A percentile compares a stretch with the other conserved stretches of the same genome.
These are phyloP conservation scores for Suillus bovinus DNA, from an alignment of 768 basidiomycete species.

Conservation along the genomic window DNA sequence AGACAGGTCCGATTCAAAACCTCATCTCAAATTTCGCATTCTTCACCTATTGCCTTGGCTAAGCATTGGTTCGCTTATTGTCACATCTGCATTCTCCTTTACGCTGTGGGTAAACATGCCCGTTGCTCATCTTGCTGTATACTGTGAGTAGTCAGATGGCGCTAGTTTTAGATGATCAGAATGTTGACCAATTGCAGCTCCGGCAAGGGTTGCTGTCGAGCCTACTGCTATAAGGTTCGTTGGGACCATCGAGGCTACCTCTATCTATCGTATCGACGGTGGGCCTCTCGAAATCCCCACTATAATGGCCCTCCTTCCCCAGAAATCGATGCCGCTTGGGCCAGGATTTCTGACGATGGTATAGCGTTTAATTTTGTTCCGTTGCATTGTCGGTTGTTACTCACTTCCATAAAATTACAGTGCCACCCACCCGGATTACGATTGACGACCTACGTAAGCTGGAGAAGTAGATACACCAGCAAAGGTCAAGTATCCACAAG, in stretches of 20 bases:
- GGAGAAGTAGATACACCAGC: conserved; percentile 7
- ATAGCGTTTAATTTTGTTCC: conserved; percentile 2
- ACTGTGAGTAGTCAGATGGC: not conserved
- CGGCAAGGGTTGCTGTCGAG: conserved; percentile 15
- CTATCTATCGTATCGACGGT: conserved; percentile 6
- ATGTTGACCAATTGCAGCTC: conserved; percentile 3
- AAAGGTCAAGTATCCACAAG: conserved; percentile 11
- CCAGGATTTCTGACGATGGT: conserved; percentile 7
- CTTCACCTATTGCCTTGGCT: conserved; percentile 7
- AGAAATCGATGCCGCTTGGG: not conserved
- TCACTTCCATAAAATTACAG: not conserved
- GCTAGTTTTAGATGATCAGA: not conserved
- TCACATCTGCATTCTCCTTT: conserved; percentile 6
- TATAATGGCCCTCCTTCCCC: not conserved
- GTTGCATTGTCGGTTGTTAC: not conserved
- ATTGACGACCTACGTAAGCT: conserved; percentile 10
- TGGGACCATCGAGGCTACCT: conserved; percentile 5
- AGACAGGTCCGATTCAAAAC: not conserved
- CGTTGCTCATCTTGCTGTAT: not conserved
- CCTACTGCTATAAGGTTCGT: conserved; percentile 9
- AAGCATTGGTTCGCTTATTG: not conserved
- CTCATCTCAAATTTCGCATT: not conserved
- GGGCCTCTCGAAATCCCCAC: not conserved
- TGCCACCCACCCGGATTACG: conserved; percentile 10
- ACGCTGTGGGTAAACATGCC: conserved; percentile 7